phyloP scores from a whole-genome alignment of 2,329 filamentous ascomycete genomes.

The Parascedosporium putredinis region DNA sequence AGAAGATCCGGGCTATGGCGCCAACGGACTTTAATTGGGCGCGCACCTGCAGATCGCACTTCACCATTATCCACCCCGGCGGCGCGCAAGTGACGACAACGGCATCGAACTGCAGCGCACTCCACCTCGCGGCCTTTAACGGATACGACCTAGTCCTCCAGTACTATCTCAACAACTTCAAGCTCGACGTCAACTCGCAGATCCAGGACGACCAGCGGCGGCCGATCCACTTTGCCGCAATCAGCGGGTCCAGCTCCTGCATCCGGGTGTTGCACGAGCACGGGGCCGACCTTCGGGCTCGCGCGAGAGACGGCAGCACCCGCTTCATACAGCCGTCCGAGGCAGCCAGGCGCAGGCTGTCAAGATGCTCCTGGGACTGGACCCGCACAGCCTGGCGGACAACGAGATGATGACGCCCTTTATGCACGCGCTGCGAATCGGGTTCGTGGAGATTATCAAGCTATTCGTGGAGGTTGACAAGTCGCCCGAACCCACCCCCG shows the following conservation, averaged over 20 bases:
- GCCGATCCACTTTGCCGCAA: constrained; percentile 10
- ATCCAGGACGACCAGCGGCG: constrained; percentile 6
- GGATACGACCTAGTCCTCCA: constrained; percentile 9
- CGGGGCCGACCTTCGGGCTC: constrained; percentile 18
- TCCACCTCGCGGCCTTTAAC: constrained; percentile 12
- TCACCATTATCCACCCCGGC: constrained; percentile 9
- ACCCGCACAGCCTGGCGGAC: not conserved
- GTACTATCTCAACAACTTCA: constrained; percentile 9
- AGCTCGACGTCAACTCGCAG: constrained; percentile 5
- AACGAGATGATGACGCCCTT: constrained; percentile 5
- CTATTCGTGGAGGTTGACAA: not conserved
- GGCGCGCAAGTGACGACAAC: constrained; percentile 5
- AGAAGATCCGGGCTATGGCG: constrained; percentile 1
- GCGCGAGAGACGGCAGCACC: constrained; percentile 21
- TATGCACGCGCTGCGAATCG: constrained; percentile 5
- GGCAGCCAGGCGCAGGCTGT: constrained; percentile 1
- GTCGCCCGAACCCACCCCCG: no score
- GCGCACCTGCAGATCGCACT: constrained; percentile 9
- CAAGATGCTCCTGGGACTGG: constrained; percentile 5
- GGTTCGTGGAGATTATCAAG: constrained; percentile 1
- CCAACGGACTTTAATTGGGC: constrained; percentile 9
- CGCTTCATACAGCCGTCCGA: constrained; percentile 16
- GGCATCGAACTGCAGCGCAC: constrained; percentile 8
- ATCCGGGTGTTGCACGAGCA: constrained; percentile 18
- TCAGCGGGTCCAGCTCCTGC: constrained; percentile 7